Base-by-base conservation (phyloP, 2,329 filamentous ascomycete species). In the Cercospora citrullina region DNA sequence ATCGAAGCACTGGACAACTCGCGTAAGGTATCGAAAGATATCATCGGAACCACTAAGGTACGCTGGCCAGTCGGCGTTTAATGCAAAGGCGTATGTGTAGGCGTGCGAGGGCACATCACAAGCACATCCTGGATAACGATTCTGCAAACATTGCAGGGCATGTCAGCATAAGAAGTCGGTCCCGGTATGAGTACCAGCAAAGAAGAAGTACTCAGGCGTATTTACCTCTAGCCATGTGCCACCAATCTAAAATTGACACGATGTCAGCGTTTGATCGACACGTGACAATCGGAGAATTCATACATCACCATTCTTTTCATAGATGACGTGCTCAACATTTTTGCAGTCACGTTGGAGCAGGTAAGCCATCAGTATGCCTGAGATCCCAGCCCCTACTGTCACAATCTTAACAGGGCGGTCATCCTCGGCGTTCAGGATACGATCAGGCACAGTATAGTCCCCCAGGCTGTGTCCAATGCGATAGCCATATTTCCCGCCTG, bases 101-200 rank as follows among this genome's bases (percentile, higher is more conserved):
- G 77, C 75, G 62, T 78, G 77, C 8, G 69, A 70, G 9, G 72
- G 72, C 8, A 77, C 77, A 73, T 81, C 80, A 65, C 78, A 80
- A 33, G 77, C 79, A 63, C 79, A 80, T 12, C 78, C 79, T 4
- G 79, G 78, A 62, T 80, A 79, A 4, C 48, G 48, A 26, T 53
- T 53, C 48, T 53, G 48, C 23, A 16, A 26, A 23, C 4, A 53
- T 18, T 21, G 42, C 42, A 21, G 21, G 9, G 9, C 8, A 21
- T 48, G 18, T 48, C 18, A 48, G 42, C 42, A 48, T 21, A 21
- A 21, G n/a, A 10, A 18, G 1, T 8, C 4, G 42, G 7, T 12
- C 6, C 10, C 4, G 18, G n/a, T 21, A 1, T 21, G 5, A 21
- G 8, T 48, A 48, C 42, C 5, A 14, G 48, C 21, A 51, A 1